Percentiles rank a stretch among this genome's conserved stretches.
Conservation (phyloP, 1,139 yeast species). For the Magnusiomyces tetraspermus region DNA sequence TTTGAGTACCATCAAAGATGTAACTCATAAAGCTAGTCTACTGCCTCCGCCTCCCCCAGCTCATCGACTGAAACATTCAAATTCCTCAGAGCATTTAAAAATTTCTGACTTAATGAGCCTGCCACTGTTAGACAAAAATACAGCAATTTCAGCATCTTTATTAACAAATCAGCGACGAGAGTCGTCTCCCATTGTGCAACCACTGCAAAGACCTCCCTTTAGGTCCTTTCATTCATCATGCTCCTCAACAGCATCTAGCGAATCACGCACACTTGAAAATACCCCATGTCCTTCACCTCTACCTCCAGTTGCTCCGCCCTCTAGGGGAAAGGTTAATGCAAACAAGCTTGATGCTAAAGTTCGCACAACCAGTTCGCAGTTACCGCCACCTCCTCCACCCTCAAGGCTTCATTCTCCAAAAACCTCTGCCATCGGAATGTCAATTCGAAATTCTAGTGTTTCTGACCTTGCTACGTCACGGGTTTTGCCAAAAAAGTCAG, state of each 20-base stretch:
- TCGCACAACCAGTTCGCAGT: background rate
- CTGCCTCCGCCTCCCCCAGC: slow-evolving; percentile 5
- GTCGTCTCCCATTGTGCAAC: background rate
- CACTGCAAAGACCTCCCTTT: background rate
- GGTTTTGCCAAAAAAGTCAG: background rate
- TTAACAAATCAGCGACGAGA: background rate
- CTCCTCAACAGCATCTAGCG: background rate
- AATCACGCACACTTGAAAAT: background rate
- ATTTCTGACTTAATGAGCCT: no score
- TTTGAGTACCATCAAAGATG: no score
- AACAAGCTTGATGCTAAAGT: background rate
- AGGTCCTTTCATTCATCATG: background rate
- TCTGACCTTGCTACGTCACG: slow-evolving; percentile 7
- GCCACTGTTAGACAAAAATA: no score
- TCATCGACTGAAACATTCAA: slow-evolving; percentile 1
- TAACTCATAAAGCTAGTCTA: no score
- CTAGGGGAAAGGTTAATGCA: background rate
- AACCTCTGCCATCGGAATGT: slow-evolving; percentile 1
- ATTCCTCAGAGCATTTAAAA: slow-evolving; percentile 1
- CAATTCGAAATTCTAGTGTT: slow-evolving; percentile 11
- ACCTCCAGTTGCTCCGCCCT: background rate
- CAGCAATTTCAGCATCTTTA: no score
- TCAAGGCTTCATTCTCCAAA: slow-evolving; percentile 2
- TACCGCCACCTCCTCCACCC: slow-evolving; percentile 11
- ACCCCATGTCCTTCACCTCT: background rate